These are phyloP conservation scores for Aspergillus sp. DNA, from an alignment of 2,329 filamentous ascomycete species.

Conservation along the genomic window DNA sequence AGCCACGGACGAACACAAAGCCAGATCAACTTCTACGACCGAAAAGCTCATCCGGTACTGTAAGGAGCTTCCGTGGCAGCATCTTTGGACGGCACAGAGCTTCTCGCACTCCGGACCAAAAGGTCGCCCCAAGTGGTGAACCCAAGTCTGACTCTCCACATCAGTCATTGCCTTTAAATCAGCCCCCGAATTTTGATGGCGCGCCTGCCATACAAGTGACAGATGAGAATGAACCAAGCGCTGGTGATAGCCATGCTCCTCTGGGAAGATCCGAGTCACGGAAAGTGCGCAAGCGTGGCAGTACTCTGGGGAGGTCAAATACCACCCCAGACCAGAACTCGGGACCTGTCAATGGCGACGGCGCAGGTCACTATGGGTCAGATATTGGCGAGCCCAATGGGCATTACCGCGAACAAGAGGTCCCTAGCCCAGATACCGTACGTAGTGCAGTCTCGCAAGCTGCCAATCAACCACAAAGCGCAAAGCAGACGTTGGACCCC, in stretches of 20 bases:
- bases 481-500: constrained; percentile 33
- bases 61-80: constrained; percentile 69
- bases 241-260: constrained; percentile 29
- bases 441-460: constrained; percentile 3
- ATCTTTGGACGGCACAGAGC: constrained; percentile 69
- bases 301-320: constrained; percentile 29
- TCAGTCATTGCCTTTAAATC: constrained; percentile 3
- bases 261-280: constrained; percentile 33
- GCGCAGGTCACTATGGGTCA: neutral
- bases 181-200: constrained; percentile 37
- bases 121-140: constrained; percentile 42
- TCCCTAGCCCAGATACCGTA: neutral
- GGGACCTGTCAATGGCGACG: constrained; percentile 24
- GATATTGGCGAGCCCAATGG: neutral
- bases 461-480: constrained; percentile 23
- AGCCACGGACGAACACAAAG: constrained; percentile 16
- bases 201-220: constrained; percentile 77
- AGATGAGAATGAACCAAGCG: constrained; percentile 51
- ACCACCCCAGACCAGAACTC: constrained; percentile 22
- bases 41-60: constrained; percentile 69
- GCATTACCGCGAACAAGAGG: neutral
- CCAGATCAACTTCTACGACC: constrained; percentile 55
- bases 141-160: constrained; percentile 20
- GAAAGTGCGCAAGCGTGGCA: constrained; percentile 34
- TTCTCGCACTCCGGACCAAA: constrained; percentile 44